phyloP scores from a whole-genome alignment of 1,284 basidiomycete species.

The Puccinia triticina region DNA sequence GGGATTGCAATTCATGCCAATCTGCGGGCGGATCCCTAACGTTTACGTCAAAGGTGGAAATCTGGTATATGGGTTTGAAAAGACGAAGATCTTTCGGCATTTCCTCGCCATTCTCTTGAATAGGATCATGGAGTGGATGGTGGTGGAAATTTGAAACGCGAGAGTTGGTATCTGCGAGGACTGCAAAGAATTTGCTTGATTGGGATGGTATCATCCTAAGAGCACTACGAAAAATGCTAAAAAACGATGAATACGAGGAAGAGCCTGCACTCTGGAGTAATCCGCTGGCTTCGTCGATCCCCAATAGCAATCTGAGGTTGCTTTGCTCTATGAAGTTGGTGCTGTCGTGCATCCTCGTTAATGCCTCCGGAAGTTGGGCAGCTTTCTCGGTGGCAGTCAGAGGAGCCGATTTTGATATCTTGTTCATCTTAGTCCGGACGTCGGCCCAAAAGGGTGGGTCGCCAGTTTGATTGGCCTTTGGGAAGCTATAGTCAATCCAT shows the following conservation, averaged over 20 bases:
- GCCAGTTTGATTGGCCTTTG: background rate
- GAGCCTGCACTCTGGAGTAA: background rate
- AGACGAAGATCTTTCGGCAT: too few species aligned
- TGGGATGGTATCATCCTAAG: background rate
- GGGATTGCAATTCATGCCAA: background rate
- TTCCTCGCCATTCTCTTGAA: too few species aligned
- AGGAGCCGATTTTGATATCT: too few species aligned
- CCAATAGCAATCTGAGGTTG: background rate
- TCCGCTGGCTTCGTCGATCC: constrained; percentile 2
- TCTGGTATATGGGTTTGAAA: background rate
- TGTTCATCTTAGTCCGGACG: too few species aligned
- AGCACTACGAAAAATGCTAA: background rate
- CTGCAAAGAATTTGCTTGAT: background rate
- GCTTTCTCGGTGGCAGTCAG: background rate
- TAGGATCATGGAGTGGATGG: background rate
- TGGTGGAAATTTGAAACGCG: background rate
- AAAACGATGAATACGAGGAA: background rate
- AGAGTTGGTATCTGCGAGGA: background rate
- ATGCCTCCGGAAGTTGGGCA: background rate
- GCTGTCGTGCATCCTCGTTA: background rate
- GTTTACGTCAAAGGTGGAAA: background rate
- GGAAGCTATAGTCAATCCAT: background rate
- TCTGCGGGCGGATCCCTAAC: background rate
- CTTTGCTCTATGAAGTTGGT: background rate
- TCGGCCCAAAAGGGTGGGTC: too few species aligned